Percentiles rank a stretch among this genome's conserved stretches.
Conservation (phyloP, 2,329 filamentous ascomycete species). For the Dothideomycetes sp. region DNA sequence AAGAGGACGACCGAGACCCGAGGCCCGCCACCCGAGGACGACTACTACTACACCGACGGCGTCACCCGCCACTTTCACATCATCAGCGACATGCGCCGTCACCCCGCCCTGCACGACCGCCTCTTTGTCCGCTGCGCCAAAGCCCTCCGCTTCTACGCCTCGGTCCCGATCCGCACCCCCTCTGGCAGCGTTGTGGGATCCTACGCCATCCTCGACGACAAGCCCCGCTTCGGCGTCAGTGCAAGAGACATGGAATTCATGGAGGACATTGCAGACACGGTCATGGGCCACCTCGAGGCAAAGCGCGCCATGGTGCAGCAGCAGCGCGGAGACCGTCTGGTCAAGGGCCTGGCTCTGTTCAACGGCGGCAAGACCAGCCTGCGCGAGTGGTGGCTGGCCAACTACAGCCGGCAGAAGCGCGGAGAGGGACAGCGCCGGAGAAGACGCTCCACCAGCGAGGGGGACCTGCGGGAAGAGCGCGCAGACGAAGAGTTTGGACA, state of each 20-base stretch:
- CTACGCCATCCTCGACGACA: slow-evolving; percentile 48
- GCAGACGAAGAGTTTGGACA: slow-evolving; percentile 14
- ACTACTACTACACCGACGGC: slow-evolving; percentile 15
- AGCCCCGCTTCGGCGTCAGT: slow-evolving; percentile 42
- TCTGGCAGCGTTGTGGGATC: slow-evolving; percentile 47
- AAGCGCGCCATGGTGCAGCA: slow-evolving; percentile 37
- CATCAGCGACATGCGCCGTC: slow-evolving; percentile 14
- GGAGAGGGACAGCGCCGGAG: slow-evolving; percentile 7
- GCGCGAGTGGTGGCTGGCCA: slow-evolving; percentile 18
- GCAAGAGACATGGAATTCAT: slow-evolving; percentile 43
- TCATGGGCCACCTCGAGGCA: slow-evolving; percentile 49
- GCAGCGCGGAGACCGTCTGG: slow-evolving; percentile 42
- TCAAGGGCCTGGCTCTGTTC: slow-evolving; percentile 41
- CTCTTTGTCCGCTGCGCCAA: slow-evolving; percentile 10
- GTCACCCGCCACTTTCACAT: slow-evolving; percentile 14
- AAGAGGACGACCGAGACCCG: slow-evolving; percentile 13
- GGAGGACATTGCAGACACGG: slow-evolving; percentile 44
- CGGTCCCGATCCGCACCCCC: slow-evolving; percentile 50
- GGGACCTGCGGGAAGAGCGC: slow-evolving; percentile 1
- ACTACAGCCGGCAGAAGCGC: background rate
- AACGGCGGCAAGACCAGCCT: slow-evolving; percentile 15
- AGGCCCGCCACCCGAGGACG: slow-evolving; percentile 11
- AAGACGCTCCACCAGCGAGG: slow-evolving; percentile 2
- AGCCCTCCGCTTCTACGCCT: slow-evolving; percentile 36
- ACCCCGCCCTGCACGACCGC: slow-evolving; percentile 3